A percentile compares a stretch with the other conserved stretches of the same genome.
These are phyloP conservation scores for Botrytis elliptica DNA, from an alignment of 2,329 filamentous ascomycete species.

Conservation along the genomic window DNA sequence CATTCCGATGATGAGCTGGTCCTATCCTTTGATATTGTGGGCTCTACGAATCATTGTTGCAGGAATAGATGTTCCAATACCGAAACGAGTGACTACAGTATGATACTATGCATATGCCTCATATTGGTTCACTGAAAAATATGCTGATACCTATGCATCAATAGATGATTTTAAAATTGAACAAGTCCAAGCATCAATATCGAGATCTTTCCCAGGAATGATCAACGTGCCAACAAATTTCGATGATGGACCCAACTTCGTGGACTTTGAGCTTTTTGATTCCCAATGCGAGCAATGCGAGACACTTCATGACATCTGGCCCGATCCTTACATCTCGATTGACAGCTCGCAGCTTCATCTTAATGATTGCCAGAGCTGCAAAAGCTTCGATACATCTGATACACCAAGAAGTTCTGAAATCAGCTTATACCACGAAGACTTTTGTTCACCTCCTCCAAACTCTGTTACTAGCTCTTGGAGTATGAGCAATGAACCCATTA, in stretches of 20 bases:
- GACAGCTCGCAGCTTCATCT: neutral
- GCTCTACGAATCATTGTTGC: neutral
- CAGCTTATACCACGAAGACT: neutral
- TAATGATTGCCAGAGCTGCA: neutral
- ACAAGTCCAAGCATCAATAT: neutral
- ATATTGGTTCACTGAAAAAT: neutral
- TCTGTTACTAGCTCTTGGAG: neutral
- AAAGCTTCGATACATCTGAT: neutral
- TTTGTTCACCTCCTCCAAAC: neutral
- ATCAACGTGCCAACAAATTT: neutral
- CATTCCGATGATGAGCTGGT: neutral
- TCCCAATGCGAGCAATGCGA: neutral
- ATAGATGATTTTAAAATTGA: neutral
- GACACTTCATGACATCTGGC: neutral
- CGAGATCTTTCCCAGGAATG: neutral
- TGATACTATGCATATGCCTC: neutral
- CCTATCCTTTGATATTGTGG: neutral
- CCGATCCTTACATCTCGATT: neutral
- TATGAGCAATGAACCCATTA: neutral
- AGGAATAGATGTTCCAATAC: neutral
- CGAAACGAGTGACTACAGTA: neutral
- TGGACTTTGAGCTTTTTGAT: neutral
- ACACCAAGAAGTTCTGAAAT: conserved; percentile 4
- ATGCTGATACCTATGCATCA: neutral
- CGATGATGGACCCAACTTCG: neutral